phyloP scores from a whole-genome alignment of 768 basidiomycete species.

The Agrocybe praecox region DNA sequence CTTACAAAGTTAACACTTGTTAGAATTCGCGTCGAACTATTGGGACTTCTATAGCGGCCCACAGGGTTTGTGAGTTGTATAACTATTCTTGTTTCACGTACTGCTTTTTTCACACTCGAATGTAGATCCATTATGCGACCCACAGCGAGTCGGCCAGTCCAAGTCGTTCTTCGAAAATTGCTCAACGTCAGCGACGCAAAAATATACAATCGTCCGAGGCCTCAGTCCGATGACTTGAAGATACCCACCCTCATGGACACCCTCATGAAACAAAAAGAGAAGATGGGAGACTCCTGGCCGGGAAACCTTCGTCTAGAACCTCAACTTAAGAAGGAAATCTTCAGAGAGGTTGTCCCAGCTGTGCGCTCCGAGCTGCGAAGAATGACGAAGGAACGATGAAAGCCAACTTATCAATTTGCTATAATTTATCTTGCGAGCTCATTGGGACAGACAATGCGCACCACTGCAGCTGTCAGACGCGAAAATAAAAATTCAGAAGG shows the following conservation, averaged over 20 bases:
- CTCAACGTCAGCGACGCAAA: conserved; percentile 29
- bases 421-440: no score
- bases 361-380: conserved; percentile 39
- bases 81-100: background rate
- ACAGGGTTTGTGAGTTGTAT: background rate
- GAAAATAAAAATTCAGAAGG: background rate
- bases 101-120: background rate
- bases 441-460: background rate
- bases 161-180: conserved; percentile 36
- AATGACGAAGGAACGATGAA: conserved; percentile 44
- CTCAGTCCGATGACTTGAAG: conserved; percentile 35
- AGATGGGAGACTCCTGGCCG: conserved; percentile 40
- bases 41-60: background rate
- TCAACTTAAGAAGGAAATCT: conserved; percentile 40
- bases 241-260: conserved; percentile 36
- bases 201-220: conserved; percentile 33
- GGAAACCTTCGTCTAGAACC: conserved; percentile 48
- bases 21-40: no score
- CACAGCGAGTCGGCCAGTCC: conserved; percentile 35
- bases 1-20: no score
- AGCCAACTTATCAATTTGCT: background rate
- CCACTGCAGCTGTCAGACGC: background rate
- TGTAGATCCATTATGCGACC: conserved; percentile 31
- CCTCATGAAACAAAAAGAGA: conserved; percentile 34
- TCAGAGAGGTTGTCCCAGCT: conserved; percentile 38